These are phyloP conservation scores for Xylariomycetidae sp. DNA, from an alignment of 2,329 filamentous ascomycete genomes.

Conservation along the genomic window DNA sequence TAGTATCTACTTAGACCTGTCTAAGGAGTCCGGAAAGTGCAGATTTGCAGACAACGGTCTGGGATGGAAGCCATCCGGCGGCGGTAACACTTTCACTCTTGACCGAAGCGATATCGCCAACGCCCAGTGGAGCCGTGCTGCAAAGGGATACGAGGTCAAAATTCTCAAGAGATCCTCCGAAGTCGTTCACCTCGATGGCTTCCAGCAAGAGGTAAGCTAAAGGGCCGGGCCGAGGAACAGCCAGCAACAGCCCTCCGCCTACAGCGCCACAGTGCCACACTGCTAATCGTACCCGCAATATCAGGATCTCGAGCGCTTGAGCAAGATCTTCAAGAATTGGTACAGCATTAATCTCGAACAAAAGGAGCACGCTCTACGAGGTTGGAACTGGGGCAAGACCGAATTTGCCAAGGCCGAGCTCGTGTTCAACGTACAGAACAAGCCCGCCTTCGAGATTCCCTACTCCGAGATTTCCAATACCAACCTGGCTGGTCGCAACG, in stretches of 20 bases:
- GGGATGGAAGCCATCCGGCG: slow-evolving; percentile 87
- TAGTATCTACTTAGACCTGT: slow-evolving; percentile 93
- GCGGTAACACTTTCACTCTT: slow-evolving; percentile 89
- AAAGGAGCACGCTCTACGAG: slow-evolving; percentile 89
- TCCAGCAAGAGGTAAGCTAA: slow-evolving; percentile 63
- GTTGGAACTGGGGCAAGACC: slow-evolving; percentile 99
- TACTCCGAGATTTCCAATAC: slow-evolving; percentile 98
- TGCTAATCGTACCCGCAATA: slow-evolving; percentile 3
- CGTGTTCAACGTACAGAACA: slow-evolving; percentile 93
- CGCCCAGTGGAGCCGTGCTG: slow-evolving; percentile 91
- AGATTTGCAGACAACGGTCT: slow-evolving; percentile 91
- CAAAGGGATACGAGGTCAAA: slow-evolving; percentile 91
- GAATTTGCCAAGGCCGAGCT: slow-evolving; percentile 95
- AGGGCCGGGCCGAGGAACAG: no score
- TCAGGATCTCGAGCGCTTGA: slow-evolving; percentile 77
- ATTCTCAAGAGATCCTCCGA: slow-evolving; percentile 79
- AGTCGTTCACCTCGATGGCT: slow-evolving; percentile 91
- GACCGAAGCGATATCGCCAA: slow-evolving; percentile 79
- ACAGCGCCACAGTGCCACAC: no score
- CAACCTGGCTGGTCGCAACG: slow-evolving; percentile 94
- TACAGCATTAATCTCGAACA: slow-evolving; percentile 90
- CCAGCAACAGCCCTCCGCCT: no score
- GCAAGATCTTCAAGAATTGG: slow-evolving; percentile 96
- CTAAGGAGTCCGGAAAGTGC: slow-evolving; percentile 87
- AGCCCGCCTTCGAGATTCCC: slow-evolving; percentile 92